phyloP scores from a whole-genome alignment of 2,329 filamentous ascomycete species.

The Exophiala dermatitidis region DNA sequence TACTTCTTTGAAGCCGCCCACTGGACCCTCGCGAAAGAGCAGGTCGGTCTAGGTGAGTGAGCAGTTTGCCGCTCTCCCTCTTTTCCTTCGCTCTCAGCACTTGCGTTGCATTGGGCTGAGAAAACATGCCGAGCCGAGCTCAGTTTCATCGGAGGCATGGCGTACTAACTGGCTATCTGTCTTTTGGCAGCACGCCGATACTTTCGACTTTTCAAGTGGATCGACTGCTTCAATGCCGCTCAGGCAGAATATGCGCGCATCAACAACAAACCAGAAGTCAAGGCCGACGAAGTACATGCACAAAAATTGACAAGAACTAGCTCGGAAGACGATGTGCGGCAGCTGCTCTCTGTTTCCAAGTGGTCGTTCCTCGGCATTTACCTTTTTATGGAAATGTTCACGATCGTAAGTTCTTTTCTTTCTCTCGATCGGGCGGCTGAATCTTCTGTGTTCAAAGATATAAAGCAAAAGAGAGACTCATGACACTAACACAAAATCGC shows the following conservation, averaged over 20 bases:
- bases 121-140: too few relatives aligned
- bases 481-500: too few relatives aligned
- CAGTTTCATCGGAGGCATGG: too few relatives aligned
- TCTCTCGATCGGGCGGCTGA: background rate
- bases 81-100: background rate
- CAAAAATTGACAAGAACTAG: slow-evolving; percentile 5
- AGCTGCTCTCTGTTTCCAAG: slow-evolving; percentile 50
- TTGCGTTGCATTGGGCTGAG: too few relatives aligned
- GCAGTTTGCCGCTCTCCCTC: background rate
- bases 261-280: background rate
- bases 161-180: too few relatives aligned
- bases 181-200: slow-evolving; percentile 47
- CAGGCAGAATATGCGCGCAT: slow-evolving; percentile 34
- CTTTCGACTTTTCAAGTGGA: slow-evolving; percentile 62
- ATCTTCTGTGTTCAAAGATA: background rate
- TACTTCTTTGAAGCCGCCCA: slow-evolving; percentile 29
- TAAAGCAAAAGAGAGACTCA: background rate
- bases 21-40: slow-evolving; percentile 33
- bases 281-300: slow-evolving; percentile 14
- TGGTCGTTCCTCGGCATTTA: slow-evolving; percentile 60
- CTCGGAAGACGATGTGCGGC: slow-evolving; percentile 28
- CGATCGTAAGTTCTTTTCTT: slow-evolving; percentile 47
- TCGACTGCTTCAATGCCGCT: slow-evolving; percentile 52
- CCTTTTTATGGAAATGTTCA: slow-evolving; percentile 58
- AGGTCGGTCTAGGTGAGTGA: slow-evolving; percentile 12